These are phyloP conservation scores for Coemansia sp. DNA, from an alignment of 192 early-diverging fungal genomes.

Conservation along the genomic window DNA sequence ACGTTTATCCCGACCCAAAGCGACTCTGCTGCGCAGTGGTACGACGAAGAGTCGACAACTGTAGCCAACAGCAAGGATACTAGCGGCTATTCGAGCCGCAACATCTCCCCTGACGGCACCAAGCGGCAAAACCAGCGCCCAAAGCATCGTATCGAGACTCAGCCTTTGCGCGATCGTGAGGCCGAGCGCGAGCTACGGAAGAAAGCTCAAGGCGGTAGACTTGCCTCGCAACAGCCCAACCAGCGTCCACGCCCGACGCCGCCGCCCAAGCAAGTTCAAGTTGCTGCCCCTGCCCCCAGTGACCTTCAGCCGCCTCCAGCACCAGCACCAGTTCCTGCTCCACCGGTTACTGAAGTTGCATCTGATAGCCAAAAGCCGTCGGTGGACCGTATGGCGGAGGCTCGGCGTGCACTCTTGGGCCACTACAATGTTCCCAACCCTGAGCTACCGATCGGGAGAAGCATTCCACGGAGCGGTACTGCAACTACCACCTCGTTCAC, in stretches of 20 bases:
- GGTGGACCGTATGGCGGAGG: conserved; percentile 43
- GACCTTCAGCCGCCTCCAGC: background rate
- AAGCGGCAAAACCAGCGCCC: conserved; percentile 21
- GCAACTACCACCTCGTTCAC: background rate
- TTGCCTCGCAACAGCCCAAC: too few relatives aligned
- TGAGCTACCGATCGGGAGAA: conserved; percentile 22
- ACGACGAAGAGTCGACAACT: conserved; percentile 3
- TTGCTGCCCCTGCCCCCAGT: background rate
- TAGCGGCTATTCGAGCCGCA: conserved; percentile 33
- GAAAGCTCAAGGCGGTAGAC: background rate
- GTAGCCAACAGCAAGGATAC: conserved; percentile 24
- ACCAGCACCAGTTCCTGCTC: background rate
- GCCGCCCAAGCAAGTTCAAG: background rate
- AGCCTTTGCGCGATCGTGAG: conserved; percentile 55
- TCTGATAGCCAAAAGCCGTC: background rate
- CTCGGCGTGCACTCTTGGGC: conserved; percentile 45
- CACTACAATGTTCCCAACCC: conserved; percentile 43
- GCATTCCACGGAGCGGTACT: conserved; percentile 41
- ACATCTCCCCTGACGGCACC: conserved; percentile 35
- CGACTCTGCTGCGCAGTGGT: conserved; percentile 16
- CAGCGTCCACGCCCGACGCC: background rate
- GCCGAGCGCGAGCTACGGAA: conserved; percentile 49
- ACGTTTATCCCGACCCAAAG: background rate
- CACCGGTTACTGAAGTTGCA: background rate
- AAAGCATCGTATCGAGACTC: conserved; percentile 44